Evolutionary conservation across 306 rosid species (phyloP).

Genomic region (Malus asiatica): DNA sequence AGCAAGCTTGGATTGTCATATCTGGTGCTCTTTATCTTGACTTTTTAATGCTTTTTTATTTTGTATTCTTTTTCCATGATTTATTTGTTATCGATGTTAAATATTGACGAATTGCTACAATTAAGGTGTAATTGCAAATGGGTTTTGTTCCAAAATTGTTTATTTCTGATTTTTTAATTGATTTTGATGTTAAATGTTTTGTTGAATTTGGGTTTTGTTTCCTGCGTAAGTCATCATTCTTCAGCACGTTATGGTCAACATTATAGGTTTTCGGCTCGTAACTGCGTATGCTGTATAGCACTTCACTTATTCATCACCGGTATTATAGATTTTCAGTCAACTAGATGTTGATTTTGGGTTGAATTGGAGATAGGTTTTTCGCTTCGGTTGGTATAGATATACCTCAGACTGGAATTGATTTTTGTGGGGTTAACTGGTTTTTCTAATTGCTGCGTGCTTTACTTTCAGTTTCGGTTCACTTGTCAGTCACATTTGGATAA

Average conservation of each 20-base stretch:
- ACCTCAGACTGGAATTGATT: not conserved
- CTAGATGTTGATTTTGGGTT: not conserved
- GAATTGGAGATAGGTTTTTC: not conserved
- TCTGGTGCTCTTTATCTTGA: constrained; percentile 39
- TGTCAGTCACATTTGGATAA: not conserved
- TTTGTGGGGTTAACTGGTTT: not conserved
- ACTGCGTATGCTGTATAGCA: not conserved
- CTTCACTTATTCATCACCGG: not conserved
- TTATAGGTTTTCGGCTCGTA: not conserved
- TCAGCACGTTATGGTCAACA: not conserved
- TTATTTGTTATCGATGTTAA: not conserved
- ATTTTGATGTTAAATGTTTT: not conserved
- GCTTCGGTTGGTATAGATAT: not conserved
- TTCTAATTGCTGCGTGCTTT: not conserved
- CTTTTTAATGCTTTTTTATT: not conserved
- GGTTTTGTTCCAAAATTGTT: constrained; percentile 1
- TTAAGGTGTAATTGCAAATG: constrained; percentile 7
- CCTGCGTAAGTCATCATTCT: not conserved
- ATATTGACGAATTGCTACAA: not conserved
- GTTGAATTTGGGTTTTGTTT: not conserved
- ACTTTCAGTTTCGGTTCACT: not conserved
- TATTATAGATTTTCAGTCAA: not conserved
- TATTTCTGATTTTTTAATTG: not conserved
- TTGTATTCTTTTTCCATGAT: not conserved
- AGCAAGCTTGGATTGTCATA: constrained; percentile 73